phyloP scores from a whole-genome alignment of 805 yeast genomes.

The Metschnikowia lochheadii region DNA sequence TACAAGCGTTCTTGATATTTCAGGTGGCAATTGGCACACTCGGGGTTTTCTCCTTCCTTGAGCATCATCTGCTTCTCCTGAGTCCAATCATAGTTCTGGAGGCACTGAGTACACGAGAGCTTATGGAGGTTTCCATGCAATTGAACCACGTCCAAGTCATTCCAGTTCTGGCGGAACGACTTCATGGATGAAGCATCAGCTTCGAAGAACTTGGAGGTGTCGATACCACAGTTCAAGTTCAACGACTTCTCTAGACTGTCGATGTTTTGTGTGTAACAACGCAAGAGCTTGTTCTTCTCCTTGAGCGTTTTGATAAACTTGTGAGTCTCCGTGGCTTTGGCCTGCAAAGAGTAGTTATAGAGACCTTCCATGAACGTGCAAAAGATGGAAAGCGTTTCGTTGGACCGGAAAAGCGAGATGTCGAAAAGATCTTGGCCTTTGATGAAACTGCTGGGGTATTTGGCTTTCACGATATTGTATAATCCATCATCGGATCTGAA shows the following conservation, averaged over 20 bases:
- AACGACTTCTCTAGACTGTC: slow-evolving; percentile 77
- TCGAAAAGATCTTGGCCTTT: slow-evolving; percentile 93
- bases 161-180: slow-evolving; percentile 47
- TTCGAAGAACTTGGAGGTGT: slow-evolving; percentile 27
- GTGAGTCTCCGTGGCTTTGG: slow-evolving; percentile 83
- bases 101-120: slow-evolving; percentile 74
- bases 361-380: slow-evolving; percentile 86
- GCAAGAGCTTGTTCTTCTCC: slow-evolving; percentile 59
- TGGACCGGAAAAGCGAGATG: slow-evolving; percentile 70
- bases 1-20: slow-evolving; percentile 52
- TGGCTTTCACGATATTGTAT: slow-evolving; percentile 65
- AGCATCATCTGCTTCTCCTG: slow-evolving; percentile 44
- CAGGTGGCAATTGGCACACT: slow-evolving; percentile 66
- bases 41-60: slow-evolving; percentile 65
- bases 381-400: slow-evolving; percentile 63
- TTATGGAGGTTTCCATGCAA: slow-evolving; percentile 84
- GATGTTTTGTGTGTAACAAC: slow-evolving; percentile 94
- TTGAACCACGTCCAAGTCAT: slow-evolving; percentile 72
- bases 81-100: slow-evolving; percentile 57
- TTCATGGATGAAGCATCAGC: slow-evolving; percentile 14
- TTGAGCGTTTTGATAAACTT: slow-evolving; percentile 59
- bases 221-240: slow-evolving; percentile 58
- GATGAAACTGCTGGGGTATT: slow-evolving; percentile 57
- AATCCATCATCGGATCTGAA: slow-evolving; percentile 82
- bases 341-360: slow-evolving; percentile 57